Percentiles rank a stretch among this genome's conserved stretches.
Evolutionary conservation across 108 stramenopile genomes (phyloP).

Genomic region (Tribonema minus): DNA sequence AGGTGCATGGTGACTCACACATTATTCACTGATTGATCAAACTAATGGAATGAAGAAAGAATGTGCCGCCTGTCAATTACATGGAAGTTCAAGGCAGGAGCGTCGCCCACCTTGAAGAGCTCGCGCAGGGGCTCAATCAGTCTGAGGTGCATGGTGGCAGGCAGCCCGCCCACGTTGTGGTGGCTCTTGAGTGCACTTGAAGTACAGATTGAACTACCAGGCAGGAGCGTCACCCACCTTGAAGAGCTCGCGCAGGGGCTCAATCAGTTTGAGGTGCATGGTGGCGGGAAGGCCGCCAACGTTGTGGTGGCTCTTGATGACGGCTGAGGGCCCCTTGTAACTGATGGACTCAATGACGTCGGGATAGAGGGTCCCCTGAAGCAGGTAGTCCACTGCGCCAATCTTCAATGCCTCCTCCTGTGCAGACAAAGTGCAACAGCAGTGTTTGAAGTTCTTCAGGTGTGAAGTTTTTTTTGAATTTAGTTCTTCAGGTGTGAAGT

Average conservation of each 20-base stretch:
- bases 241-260: slow-evolving; percentile 95
- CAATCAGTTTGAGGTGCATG: slow-evolving; percentile 94
- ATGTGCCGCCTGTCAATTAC: slow-evolving; percentile 91
- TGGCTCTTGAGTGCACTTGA: slow-evolving; percentile 96
- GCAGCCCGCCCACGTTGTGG: slow-evolving; percentile 96
- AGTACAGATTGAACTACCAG: slow-evolving; percentile 96
- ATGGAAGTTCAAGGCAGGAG: no score
- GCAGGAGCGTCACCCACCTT: slow-evolving; percentile 88
- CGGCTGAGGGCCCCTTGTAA: slow-evolving; percentile 93
- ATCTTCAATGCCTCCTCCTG: slow-evolving; percentile 81
- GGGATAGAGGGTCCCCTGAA: slow-evolving; percentile 96
- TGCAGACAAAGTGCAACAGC: no score
- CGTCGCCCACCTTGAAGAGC: no score
- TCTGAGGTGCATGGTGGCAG: slow-evolving; percentile 85
- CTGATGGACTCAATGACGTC: slow-evolving; percentile 98
- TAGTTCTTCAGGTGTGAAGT: no score
- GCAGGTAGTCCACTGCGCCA: slow-evolving; percentile 47
- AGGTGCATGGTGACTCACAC: slow-evolving; percentile 60
- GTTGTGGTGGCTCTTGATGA: slow-evolving; percentile 99
- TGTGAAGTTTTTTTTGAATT: no score
- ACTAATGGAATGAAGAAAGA: slow-evolving; percentile 94
- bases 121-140: no score
- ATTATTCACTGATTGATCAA: slow-evolving; percentile 86
- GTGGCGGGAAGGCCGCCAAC: slow-evolving; percentile 88
- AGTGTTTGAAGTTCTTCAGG: no score